These are phyloP conservation scores for Neopestalotiopsis sp. DNA, from an alignment of 2,329 filamentous ascomycete species.

Conservation along the genomic window DNA sequence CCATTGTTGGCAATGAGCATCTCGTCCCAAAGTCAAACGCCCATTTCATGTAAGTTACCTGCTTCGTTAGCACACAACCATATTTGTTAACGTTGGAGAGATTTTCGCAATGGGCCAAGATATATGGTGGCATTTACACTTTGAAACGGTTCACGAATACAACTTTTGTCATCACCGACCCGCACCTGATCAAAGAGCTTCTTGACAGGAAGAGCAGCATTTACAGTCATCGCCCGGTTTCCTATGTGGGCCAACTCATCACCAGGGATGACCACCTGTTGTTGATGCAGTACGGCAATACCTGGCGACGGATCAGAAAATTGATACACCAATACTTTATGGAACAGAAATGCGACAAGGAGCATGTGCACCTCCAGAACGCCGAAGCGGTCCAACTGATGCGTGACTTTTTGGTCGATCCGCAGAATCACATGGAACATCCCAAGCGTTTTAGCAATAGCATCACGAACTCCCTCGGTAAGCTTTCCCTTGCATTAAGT, in stretches of 20 bases:
- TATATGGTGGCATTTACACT: conserved; percentile 23
- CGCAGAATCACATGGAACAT: conserved; percentile 51
- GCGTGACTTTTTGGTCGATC: conserved; percentile 45
- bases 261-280: neutral
- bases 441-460: conserved; percentile 55
- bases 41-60: too few species aligned
- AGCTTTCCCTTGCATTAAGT: neutral
- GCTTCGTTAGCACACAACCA: too few species aligned
- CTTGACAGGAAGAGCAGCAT: conserved; percentile 28
- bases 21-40: too few species aligned
- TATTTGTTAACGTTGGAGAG: conserved; percentile 28
- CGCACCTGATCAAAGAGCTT: too few species aligned
- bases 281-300: neutral
- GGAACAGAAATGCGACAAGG: conserved; percentile 48
- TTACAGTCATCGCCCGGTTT: neutral
- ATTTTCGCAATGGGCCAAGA: conserved; percentile 48
- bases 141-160: conserved; percentile 14
- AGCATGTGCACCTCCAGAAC: conserved; percentile 47
- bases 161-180: too few species aligned
- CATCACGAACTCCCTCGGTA: conserved; percentile 47
- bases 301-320: neutral
- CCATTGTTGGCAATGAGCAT: too few species aligned
- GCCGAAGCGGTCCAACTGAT: conserved; percentile 56
- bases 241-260: neutral
- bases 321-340: conserved; percentile 39